These are phyloP conservation scores for Pseudopyrenochaeta lycopersici DNA, from an alignment of 2,329 filamentous ascomycete genomes.

Conservation along the genomic window DNA sequence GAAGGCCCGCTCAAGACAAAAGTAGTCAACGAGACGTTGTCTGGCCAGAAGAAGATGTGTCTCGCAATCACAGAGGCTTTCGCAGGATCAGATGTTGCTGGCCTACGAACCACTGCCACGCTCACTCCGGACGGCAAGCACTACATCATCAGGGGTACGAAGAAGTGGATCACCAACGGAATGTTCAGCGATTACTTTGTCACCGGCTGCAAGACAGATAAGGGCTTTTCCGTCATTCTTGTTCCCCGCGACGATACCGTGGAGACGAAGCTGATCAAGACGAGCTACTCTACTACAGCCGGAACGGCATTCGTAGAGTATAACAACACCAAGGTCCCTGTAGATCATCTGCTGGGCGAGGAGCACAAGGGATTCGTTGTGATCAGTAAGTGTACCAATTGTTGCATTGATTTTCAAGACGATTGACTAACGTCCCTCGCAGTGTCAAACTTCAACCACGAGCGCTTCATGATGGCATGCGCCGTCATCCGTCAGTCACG, in stretches of 20 bases:
- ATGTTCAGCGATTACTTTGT: slow-evolving; percentile 86
- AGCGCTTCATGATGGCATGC: slow-evolving; percentile 79
- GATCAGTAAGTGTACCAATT: slow-evolving; percentile 58
- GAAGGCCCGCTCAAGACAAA: slow-evolving; percentile 72
- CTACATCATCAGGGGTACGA: slow-evolving; percentile 73
- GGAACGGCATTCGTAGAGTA: slow-evolving; percentile 83
- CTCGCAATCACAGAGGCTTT: slow-evolving; percentile 90
- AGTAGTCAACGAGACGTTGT: slow-evolving; percentile 76
- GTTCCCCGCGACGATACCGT: slow-evolving; percentile 78
- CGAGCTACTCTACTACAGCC: slow-evolving; percentile 79
- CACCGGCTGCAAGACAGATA: slow-evolving; percentile 78
- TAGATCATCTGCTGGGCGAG: slow-evolving; percentile 77
- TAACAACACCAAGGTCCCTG: slow-evolving; percentile 86
- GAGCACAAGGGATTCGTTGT: slow-evolving; percentile 89
- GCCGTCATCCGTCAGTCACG: slow-evolving; percentile 70
- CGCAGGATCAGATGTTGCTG: slow-evolving; percentile 83
- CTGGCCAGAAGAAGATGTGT: slow-evolving; percentile 86
- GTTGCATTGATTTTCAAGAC: background rate
- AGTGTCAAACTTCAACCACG: slow-evolving; percentile 87
- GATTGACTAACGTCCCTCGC: background rate
- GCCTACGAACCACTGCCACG: slow-evolving; percentile 76
- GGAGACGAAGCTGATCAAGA: slow-evolving; percentile 81
- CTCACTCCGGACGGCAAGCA: slow-evolving; percentile 51
- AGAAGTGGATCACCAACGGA: slow-evolving; percentile 90
- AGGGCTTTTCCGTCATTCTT: slow-evolving; percentile 79